These are phyloP conservation scores for Termitomyces eurrhizus DNA, from an alignment of 768 basidiomycete genomes.

Conservation along the genomic window DNA sequence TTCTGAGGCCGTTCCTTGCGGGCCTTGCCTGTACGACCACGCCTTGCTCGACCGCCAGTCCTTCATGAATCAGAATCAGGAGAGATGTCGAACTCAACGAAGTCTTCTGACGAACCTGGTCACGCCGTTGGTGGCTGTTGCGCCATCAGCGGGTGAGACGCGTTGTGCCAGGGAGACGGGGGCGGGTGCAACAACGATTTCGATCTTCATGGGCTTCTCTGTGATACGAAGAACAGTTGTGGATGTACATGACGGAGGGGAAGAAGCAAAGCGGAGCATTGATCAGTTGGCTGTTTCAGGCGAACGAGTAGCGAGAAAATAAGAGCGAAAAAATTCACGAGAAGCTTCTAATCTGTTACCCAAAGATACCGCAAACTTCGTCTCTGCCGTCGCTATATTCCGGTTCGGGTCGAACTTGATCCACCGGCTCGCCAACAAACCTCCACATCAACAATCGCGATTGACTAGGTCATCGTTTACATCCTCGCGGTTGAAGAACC, in stretches of 20 bases:
- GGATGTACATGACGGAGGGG: slow-evolving; percentile 23
- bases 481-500: slow-evolving; percentile 6
- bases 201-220: slow-evolving; percentile 99
- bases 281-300: slow-evolving; percentile 46
- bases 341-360: slow-evolving; percentile 32
- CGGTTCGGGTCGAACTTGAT: slow-evolving; percentile 15
- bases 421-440: slow-evolving; percentile 3
- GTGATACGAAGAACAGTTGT: slow-evolving; percentile 25
- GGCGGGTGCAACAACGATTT: slow-evolving; percentile 90
- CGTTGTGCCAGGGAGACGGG: slow-evolving; percentile 72
- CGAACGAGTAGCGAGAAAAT: slow-evolving; percentile 35
- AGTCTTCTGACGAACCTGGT: slow-evolving; percentile 25
- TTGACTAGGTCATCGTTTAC: neutral
- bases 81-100: neutral
- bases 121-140: slow-evolving; percentile 24
- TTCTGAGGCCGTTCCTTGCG: slow-evolving; percentile 71
- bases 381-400: slow-evolving; percentile 30
- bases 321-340: slow-evolving; percentile 29
- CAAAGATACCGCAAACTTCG: slow-evolving; percentile 32
- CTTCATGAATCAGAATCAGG: slow-evolving; percentile 20
- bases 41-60: slow-evolving; percentile 39
- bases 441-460: neutral
- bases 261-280: slow-evolving; percentile 38
- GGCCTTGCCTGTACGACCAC: slow-evolving; percentile 37
- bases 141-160: slow-evolving; percentile 66